A percentile compares a stretch with the other conserved stretches of the same genome.
These are phyloP conservation scores for Phytophthora fragariaefolia DNA, from an alignment of 352 stramenopile species.

Conservation along the genomic window DNA sequence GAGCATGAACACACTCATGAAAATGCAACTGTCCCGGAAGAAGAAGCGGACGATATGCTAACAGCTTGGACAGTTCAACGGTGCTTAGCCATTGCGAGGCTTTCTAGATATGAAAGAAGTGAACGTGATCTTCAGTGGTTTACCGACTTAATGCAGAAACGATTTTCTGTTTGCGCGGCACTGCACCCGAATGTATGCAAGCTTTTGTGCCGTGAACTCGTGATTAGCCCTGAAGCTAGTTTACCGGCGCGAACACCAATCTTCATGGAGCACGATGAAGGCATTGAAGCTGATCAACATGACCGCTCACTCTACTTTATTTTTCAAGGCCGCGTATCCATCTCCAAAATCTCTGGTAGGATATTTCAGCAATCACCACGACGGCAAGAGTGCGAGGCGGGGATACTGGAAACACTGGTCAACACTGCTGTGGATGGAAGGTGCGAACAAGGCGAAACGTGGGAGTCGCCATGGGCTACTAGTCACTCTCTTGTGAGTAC, in stretches of 20 bases:
- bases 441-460: constrained; percentile 13
- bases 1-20: constrained; percentile 6
- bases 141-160: constrained; percentile 49
- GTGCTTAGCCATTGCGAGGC: constrained; percentile 36
- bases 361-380: constrained; percentile 33
- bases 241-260: constrained; percentile 36
- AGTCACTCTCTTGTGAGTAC: background rate
- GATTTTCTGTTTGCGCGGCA: constrained; percentile 48
- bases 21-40: constrained; percentile 1
- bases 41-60: constrained; percentile 26
- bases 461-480: constrained; percentile 23
- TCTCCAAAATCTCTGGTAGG: constrained; percentile 30
- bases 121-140: constrained; percentile 51
- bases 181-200: constrained; percentile 47
- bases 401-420: constrained; percentile 6
- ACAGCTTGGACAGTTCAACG: constrained; percentile 33
- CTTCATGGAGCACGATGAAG: constrained; percentile 39
- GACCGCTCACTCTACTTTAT: constrained; percentile 36
- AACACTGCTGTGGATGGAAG: background rate
- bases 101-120: constrained; percentile 25
- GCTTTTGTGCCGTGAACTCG: constrained; percentile 42
- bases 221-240: constrained; percentile 23
- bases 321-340: constrained; percentile 34
- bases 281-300: background rate
- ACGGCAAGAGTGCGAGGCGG: constrained; percentile 4